Conservation (phyloP, 768 basidiomycete species). For the Naematelia aurantialba region DNA sequence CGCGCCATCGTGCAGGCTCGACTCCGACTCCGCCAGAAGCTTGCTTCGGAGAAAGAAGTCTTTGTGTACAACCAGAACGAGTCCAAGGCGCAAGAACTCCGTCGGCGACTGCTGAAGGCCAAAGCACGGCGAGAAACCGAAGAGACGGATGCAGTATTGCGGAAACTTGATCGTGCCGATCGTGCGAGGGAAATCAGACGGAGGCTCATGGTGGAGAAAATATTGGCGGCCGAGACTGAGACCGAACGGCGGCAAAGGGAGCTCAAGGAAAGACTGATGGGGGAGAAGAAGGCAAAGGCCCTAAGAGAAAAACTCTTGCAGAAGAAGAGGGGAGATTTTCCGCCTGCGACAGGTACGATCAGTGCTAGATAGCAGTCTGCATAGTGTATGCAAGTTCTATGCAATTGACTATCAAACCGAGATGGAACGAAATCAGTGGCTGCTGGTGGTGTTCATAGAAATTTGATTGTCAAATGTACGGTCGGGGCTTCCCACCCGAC, state of each 20-base stretch:
- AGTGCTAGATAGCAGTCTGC: background rate
- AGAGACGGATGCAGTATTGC: conserved; percentile 28
- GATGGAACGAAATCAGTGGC: no score
- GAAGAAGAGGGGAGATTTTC: conserved; percentile 11
- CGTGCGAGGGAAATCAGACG: conserved; percentile 31
- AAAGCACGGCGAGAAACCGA: conserved; percentile 20
- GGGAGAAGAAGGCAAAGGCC: conserved; percentile 24
- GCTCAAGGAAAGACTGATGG: conserved; percentile 35
- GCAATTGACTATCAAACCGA: no score
- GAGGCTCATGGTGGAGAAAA: conserved; percentile 38
- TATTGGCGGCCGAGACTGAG: conserved; percentile 41
- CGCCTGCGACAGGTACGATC: background rate
- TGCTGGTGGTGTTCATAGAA: no score
- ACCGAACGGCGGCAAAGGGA: conserved; percentile 34
- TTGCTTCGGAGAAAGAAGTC: conserved; percentile 23
- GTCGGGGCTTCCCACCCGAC: no score
- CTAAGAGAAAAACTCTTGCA: conserved; percentile 20
- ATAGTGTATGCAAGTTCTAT: no score
- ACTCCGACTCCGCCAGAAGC: conserved; percentile 26
- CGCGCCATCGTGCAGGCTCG: conserved; percentile 29
- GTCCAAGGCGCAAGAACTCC: conserved; percentile 29
- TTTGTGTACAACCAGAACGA: conserved; percentile 18
- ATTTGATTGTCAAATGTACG: no score
- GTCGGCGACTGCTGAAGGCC: conserved; percentile 21
- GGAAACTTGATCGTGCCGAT: conserved; percentile 28